Evolutionary conservation across 768 basidiomycete genomes (phyloP).

Genomic region (Russula sp.): DNA sequence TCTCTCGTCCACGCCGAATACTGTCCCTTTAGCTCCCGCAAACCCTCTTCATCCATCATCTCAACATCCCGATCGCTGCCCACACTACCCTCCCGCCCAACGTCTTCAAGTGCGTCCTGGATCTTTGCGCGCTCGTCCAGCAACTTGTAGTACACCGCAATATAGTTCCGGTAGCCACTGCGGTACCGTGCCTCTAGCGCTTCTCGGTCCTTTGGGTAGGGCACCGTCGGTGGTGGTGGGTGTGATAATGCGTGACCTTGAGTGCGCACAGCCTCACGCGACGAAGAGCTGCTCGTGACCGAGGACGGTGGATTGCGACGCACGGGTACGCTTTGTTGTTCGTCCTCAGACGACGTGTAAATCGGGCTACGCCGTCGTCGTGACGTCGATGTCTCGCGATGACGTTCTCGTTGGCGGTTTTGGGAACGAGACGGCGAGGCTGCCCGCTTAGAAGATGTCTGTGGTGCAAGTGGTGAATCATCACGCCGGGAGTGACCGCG

Average conservation of each 20-base stretch:
- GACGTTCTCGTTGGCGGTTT: conserved; percentile 22
- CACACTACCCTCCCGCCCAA: conserved; percentile 38
- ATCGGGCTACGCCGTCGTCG: conserved; percentile 26
- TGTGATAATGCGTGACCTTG: conserved; percentile 15
- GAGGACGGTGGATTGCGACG: conserved; percentile 31
- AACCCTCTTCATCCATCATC: conserved; percentile 45
- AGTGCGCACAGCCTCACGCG: conserved; percentile 33
- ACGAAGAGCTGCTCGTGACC: conserved; percentile 34
- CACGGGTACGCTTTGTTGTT: conserved; percentile 19
- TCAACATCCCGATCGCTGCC: conserved; percentile 55
- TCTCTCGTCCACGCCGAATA: conserved; percentile 52
- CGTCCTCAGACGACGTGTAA: conserved; percentile 31
- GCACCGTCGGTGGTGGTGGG: conserved; percentile 28
- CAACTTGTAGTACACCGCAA: conserved; percentile 47
- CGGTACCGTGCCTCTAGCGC: conserved; percentile 54
- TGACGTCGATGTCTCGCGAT: conserved; percentile 24
- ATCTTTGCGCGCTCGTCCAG: conserved; percentile 51
- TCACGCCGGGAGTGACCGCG: conserved; percentile 23
- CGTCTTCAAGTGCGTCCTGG: conserved; percentile 48
- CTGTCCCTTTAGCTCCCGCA: conserved; percentile 44
- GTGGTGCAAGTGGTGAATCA: conserved; percentile 7
- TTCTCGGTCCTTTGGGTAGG: conserved; percentile 49
- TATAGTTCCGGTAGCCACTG: conserved; percentile 50
- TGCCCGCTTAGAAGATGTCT: conserved; percentile 41
- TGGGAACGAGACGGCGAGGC: conserved; percentile 34